Conservation (phyloP, 2,329 filamentous ascomycete species). For the Alternaria solani region DNA sequence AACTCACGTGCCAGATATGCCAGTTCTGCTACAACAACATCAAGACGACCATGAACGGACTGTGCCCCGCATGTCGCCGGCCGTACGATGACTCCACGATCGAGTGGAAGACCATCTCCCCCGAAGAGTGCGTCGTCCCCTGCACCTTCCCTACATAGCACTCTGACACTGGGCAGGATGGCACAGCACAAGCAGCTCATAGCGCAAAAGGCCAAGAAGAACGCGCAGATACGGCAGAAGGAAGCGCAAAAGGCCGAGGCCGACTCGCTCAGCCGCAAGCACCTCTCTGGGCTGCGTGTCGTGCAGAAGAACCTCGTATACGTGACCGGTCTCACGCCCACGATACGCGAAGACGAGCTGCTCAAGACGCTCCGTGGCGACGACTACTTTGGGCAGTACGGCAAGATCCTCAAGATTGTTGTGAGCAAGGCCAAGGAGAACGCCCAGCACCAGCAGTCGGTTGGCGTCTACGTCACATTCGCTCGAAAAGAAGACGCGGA, state of each 20-base stretch:
- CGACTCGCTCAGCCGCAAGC: slow-evolving; percentile 94
- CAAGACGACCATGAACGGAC: slow-evolving; percentile 95
- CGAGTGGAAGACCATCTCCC: slow-evolving; percentile 92
- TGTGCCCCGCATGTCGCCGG: slow-evolving; percentile 95
- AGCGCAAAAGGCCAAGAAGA: slow-evolving; percentile 87
- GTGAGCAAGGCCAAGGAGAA: slow-evolving; percentile 93
- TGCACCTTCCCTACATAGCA: slow-evolving; percentile 20
- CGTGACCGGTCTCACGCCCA: slow-evolving; percentile 91
- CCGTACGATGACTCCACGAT: slow-evolving; percentile 98
- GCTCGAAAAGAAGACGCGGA: slow-evolving; percentile 89
- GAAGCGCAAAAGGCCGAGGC: slow-evolving; percentile 96
- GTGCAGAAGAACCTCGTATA: slow-evolving; percentile 99
- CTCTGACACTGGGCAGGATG: slow-evolving; percentile 60
- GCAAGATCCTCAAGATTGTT: slow-evolving; percentile 97
- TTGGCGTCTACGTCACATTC: slow-evolving; percentile 99
- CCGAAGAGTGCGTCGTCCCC: slow-evolving; percentile 82
- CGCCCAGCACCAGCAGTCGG: slow-evolving; percentile 75
- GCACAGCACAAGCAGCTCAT: slow-evolving; percentile 79
- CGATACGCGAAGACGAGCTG: slow-evolving; percentile 89
- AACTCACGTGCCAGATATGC: slow-evolving; percentile 70
- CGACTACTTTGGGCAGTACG: slow-evolving; percentile 98
- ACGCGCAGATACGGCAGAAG: slow-evolving; percentile 87
- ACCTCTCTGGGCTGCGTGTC: slow-evolving; percentile 91
- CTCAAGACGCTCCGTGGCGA: slow-evolving; percentile 87
- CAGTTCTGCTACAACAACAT: slow-evolving; percentile 99